Conservation (phyloP, 164 flowering plant species). For the Cinnamomum chago region DNA sequence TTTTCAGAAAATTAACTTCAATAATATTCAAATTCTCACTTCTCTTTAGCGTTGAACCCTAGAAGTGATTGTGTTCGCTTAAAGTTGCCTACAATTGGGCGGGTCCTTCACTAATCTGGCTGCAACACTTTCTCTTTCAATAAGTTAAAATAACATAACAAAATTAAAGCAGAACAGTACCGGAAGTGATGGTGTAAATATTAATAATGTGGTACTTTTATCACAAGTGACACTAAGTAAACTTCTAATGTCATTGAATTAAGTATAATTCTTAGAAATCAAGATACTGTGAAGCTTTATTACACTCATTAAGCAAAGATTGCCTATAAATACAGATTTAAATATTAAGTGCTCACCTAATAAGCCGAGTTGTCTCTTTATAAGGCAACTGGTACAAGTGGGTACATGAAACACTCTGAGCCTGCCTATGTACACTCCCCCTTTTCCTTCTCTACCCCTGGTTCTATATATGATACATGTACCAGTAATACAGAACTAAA, state of each 20-base stretch:
- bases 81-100: too few relatives aligned
- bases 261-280: background rate
- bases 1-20: too few relatives aligned
- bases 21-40: too few relatives aligned
- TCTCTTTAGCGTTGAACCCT: too few relatives aligned
- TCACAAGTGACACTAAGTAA: background rate
- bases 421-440: slow-evolving; percentile 33
- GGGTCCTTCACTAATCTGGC: too few relatives aligned
- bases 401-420: slow-evolving; percentile 10
- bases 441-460: slow-evolving; percentile 7
- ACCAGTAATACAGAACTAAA: slow-evolving; percentile 11
- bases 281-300: slow-evolving; percentile 5
- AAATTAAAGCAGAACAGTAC: too few relatives aligned
- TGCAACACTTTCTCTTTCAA: too few relatives aligned
- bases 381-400: background rate
- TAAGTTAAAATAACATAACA: too few relatives aligned
- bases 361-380: background rate
- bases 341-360: slow-evolving; percentile 19
- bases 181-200: too few relatives aligned
- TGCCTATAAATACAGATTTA: slow-evolving; percentile 19
- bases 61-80: too few relatives aligned
- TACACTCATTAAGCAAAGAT: slow-evolving; percentile 8
- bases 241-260: background rate
- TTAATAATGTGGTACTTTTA: too few relatives aligned
- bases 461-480: slow-evolving; percentile 19